phyloP scores from a whole-genome alignment of 257 asterid species.

The Hygrophila difformis region DNA sequence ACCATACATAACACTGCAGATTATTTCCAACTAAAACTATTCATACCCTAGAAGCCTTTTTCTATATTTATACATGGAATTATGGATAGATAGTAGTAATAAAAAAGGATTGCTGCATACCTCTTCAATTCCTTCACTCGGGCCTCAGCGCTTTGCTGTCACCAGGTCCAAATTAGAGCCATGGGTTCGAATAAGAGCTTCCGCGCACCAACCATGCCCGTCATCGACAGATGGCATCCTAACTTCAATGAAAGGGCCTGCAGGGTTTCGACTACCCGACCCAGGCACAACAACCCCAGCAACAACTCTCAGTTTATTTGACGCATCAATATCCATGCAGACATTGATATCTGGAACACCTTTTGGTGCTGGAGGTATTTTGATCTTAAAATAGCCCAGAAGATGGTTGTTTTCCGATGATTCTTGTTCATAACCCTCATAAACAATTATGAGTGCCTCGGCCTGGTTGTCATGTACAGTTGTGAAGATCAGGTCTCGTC shows the following conservation, averaged over 20 bases:
- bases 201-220: slow-evolving; percentile 68
- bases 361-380: slow-evolving; percentile 60
- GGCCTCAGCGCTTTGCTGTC: slow-evolving; percentile 15
- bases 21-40: too few species aligned
- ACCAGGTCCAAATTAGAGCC: slow-evolving; percentile 62
- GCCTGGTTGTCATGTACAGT: slow-evolving; percentile 50
- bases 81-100: too few species aligned
- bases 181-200: slow-evolving; percentile 43
- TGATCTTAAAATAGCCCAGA: slow-evolving; percentile 31
- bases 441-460: slow-evolving; percentile 64
- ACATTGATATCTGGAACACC: slow-evolving; percentile 73
- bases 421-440: slow-evolving; percentile 55
- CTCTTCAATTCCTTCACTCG: too few species aligned
- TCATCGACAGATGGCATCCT: slow-evolving; percentile 5
- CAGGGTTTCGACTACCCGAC: background rate
- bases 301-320: background rate
- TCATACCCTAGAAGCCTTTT: too few species aligned
- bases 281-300: slow-evolving; percentile 1
- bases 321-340: background rate
- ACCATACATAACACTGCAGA: too few species aligned
- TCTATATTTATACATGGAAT: too few species aligned
- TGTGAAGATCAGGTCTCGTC: slow-evolving; percentile 5
- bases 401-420: slow-evolving; percentile 53
- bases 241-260: background rate
- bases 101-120: too few species aligned